Base-by-base conservation (phyloP, 768 basidiomycete species). In the Auriscalpium vulgare region DNA sequence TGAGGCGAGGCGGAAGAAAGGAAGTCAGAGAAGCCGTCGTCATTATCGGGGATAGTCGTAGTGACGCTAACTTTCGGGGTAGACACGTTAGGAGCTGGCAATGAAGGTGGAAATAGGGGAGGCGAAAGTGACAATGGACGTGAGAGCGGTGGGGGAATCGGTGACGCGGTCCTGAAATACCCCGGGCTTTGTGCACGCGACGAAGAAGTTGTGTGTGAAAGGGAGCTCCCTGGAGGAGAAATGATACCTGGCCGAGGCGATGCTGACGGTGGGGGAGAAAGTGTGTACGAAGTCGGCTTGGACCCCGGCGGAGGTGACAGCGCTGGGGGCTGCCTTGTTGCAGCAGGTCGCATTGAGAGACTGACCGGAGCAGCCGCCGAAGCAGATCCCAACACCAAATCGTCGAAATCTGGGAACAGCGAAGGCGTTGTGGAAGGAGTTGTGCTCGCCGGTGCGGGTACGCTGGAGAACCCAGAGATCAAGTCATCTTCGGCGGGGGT, bases 21-120 rank as follows among this genome's bases (percentile, higher is more conserved):
- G 62, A 80, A 78, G 40, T 81, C 80, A 6, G 77, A 72, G 61
- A 84, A 87, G 49, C 83, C 81, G 54, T 75, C 74, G 40, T 72
- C 66, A 19, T 59, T 51, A 11, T 55, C 53, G 36, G 40, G 17
- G n/a, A 6, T 23, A 37, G 45, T 44, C 43, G 44, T 54, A 47
- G 11, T 34, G 11, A 21, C 38, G 35, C 35, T 4, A 23, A 45
- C 40, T 14, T 9, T 53, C 16, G 19, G 36, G 14, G 54, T 46
- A 45, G 37, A 40, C 23, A 38, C 29, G 38, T 29, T 34, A 29
- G 37, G 21, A n/a, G 44, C 23, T 13, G 40, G 50, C 4, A 21
- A 51, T 16, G 48, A 43, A 36, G 36, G 13, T 14, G 45, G 34
- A 6, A 45, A 4, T 4, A 4, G 7, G 29, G 29, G 21, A 43